Conservation (phyloP, 176 grass and related monocot genomes). For the Thalia dealbata region DNA sequence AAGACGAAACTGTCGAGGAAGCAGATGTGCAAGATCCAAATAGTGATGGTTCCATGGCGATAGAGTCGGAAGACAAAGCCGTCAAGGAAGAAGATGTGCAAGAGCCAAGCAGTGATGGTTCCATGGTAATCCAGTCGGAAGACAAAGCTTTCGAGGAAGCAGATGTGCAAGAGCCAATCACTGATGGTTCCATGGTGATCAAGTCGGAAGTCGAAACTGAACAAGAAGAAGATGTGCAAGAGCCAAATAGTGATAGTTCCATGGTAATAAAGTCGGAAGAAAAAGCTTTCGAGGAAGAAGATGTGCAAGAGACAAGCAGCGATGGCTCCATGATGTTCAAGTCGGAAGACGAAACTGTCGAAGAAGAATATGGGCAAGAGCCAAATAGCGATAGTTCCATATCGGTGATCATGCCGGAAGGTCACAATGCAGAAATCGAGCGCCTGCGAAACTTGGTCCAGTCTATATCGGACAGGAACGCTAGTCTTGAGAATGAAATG, state of each 20-base stretch:
- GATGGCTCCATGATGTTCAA: neutral
- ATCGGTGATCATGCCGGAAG: neutral
- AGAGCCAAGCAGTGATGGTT: constrained; percentile 3
- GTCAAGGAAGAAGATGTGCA: neutral
- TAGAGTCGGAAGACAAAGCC: too few species aligned
- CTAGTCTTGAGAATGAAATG: constrained; percentile 44
- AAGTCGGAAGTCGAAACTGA: too few species aligned
- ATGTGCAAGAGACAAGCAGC: constrained; percentile 6
- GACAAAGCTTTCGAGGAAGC: neutral
- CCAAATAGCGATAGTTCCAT: neutral
- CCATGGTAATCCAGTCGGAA: too few species aligned
- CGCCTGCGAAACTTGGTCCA: constrained; percentile 39
- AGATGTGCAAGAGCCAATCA: constrained; percentile 8
- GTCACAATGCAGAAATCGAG: constrained; percentile 33
- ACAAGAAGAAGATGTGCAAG: neutral
- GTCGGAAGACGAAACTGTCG: neutral
- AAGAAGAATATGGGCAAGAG: neutral
- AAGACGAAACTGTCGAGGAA: neutral
- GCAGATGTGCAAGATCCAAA: constrained; percentile 4
- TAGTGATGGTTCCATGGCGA: neutral
- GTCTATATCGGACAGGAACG: constrained; percentile 48
- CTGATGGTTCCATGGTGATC: neutral
- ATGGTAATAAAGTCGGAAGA: too few species aligned
- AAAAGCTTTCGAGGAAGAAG: neutral
- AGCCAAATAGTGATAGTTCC: constrained; percentile 2